Conservation (phyloP, 2,329 filamentous ascomycete species). For the Corniculantispora saksenae region DNA sequence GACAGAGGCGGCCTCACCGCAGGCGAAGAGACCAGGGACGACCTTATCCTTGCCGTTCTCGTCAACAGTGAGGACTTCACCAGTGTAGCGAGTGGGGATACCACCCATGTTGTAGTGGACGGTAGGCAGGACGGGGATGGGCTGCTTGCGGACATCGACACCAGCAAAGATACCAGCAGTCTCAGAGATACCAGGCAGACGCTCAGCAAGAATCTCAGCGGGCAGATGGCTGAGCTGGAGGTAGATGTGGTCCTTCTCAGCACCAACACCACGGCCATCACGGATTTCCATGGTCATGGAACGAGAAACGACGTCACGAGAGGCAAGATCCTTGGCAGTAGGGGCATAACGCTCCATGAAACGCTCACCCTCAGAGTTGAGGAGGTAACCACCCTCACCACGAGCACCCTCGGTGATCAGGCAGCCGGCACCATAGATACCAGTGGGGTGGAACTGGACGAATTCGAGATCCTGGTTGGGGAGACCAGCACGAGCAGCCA, state of each 20-base stretch:
- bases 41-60: conserved; percentile 86
- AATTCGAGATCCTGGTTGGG: conserved; percentile 99
- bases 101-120: conserved; percentile 99
- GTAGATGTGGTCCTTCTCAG: conserved; percentile 98
- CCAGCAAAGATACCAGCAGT: conserved; percentile 96
- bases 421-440: conserved; percentile 97
- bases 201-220: conserved; percentile 87
- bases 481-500: conserved; percentile 96
- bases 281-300: conserved; percentile 99
- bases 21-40: conserved; percentile 92
- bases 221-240: conserved; percentile 96
- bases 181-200: conserved; percentile 97
- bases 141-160: conserved; percentile 95
- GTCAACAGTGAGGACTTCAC: conserved; percentile 90
- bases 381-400: conserved; percentile 95
- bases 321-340: conserved; percentile 96
- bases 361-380: conserved; percentile 96
- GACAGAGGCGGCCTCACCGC: conserved; percentile 94
- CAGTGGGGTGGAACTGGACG: conserved; percentile 98
- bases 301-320: conserved; percentile 92
- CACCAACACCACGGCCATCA: conserved; percentile 92
- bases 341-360: conserved; percentile 99
- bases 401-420: conserved; percentile 97
- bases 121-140: conserved; percentile 92
- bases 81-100: conserved; percentile 96